phyloP scores from a whole-genome alignment of 805 yeast species.

The Maudiozyma barnettii region DNA sequence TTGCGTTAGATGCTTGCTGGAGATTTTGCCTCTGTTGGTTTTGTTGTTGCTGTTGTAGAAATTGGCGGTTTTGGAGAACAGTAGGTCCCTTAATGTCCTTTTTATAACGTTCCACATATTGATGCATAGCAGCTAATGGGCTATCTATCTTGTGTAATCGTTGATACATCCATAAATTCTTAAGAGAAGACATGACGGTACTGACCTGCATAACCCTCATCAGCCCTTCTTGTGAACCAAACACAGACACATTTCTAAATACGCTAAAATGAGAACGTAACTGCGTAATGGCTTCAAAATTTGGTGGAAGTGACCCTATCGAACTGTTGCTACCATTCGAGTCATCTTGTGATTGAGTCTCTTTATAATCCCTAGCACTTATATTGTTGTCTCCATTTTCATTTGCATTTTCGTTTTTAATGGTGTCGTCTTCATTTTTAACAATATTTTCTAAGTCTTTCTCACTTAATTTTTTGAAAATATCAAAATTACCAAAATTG shows the following conservation, averaged over 20 bases:
- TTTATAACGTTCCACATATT: constrained; percentile 19
- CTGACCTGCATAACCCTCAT: constrained; percentile 68
- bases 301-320: constrained; percentile 1
- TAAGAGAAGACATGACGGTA: constrained; percentile 67
- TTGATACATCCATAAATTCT: constrained; percentile 54
- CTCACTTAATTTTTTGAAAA: constrained; percentile 12
- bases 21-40: neutral
- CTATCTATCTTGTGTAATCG: constrained; percentile 38
- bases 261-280: constrained; percentile 36
- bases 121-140: constrained; percentile 47
- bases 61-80: neutral
- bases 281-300: constrained; percentile 17
- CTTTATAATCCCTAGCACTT: neutral
- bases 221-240: constrained; percentile 57
- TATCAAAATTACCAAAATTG: constrained; percentile 15
- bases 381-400: neutral
- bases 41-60: neutral
- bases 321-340: neutral
- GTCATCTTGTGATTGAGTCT: neutral
- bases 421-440: neutral
- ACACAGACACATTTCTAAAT: constrained; percentile 39
- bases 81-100: neutral
- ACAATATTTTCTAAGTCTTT: neutral
- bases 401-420: neutral
- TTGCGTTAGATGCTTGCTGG: neutral